Evolutionary conservation across 2,329 filamentous ascomycete species (phyloP).

Genomic region (Claviceps citrina): DNA sequence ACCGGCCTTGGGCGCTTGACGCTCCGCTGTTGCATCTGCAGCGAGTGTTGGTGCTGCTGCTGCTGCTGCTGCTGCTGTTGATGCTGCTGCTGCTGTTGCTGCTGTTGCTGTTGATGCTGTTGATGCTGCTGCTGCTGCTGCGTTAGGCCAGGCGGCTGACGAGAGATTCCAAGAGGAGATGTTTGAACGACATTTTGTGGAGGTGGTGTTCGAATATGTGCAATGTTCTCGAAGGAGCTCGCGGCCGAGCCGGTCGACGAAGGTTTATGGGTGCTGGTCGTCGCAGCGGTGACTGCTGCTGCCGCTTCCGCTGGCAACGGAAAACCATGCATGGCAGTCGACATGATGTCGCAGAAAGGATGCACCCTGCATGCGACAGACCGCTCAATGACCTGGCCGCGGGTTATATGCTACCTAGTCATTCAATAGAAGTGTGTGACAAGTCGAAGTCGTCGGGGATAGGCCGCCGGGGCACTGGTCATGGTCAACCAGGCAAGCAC

Average conservation of each 20-base stretch:
- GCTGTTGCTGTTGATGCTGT: constrained; percentile 12
- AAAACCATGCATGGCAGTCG: constrained; percentile 7
- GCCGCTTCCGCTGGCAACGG: constrained; percentile 4
- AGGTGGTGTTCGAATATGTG: constrained; percentile 7
- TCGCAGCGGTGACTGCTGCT: not conserved
- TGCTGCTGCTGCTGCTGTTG: constrained; percentile 8
- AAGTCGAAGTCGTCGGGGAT: constrained; percentile 1
- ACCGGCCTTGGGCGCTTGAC: constrained; percentile 40
- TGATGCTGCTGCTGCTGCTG: constrained; percentile 12
- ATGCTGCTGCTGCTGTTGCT: constrained; percentile 13
- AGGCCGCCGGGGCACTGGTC: constrained; percentile 2
- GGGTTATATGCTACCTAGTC: not conserved
- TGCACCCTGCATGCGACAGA: not conserved
- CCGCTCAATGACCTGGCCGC: not conserved
- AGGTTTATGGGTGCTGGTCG: constrained; percentile 2
- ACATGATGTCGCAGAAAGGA: not conserved
- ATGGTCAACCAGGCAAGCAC: constrained; percentile 4
- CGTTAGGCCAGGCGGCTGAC: constrained; percentile 13
- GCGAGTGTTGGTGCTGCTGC: constrained; percentile 8
- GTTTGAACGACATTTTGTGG: constrained; percentile 6
- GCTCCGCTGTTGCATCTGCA: constrained; percentile 23
- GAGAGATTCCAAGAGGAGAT: constrained; percentile 3
- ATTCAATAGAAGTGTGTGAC: not conserved
- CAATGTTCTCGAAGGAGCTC: constrained; percentile 4
- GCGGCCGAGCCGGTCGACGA: constrained; percentile 2